Percentiles rank a stretch among this genome's conserved stretches.
These are phyloP conservation scores for Podospora pseudocomata DNA, from an alignment of 495 filamentous ascomycete genomes.

Conservation along the genomic window DNA sequence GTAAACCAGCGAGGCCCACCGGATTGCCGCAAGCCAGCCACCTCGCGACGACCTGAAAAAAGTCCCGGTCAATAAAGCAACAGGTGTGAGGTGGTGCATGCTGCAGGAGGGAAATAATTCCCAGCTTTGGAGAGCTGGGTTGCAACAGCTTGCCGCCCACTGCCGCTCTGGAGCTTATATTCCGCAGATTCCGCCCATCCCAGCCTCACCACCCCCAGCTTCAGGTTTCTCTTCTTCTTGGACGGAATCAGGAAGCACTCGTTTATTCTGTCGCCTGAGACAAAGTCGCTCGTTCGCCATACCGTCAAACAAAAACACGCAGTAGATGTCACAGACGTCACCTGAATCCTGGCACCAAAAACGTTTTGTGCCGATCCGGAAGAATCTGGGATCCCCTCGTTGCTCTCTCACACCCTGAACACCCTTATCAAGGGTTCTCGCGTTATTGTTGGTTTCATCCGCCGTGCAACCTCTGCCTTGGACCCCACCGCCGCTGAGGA, in stretches of 20 bases:
- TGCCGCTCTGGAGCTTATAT: not conserved
- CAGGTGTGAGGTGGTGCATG: slow-evolving; percentile 7
- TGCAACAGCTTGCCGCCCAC: slow-evolving; percentile 9
- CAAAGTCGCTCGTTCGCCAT: not conserved
- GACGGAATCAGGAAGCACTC: not conserved
- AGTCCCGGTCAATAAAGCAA: not conserved
- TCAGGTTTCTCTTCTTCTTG: not conserved
- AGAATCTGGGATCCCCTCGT: slow-evolving; percentile 6
- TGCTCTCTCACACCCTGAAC: not conserved
- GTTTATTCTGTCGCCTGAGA: not conserved
- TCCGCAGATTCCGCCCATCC: not conserved
- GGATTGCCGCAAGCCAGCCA: not conserved
- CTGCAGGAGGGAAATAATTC: slow-evolving; percentile 8
- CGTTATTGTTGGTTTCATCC: slow-evolving; percentile 6
- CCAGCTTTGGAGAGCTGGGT: slow-evolving; percentile 1
- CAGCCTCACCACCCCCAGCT: not conserved
- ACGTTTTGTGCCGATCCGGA: slow-evolving; percentile 11
- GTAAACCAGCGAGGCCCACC: not conserved
- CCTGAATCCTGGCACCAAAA: slow-evolving; percentile 4
- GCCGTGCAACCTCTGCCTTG: not conserved
- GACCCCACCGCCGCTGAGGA: not conserved
- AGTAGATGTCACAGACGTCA: not conserved
- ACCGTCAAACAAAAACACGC: not conserved
- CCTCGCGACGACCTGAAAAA: not conserved
- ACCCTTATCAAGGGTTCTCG: not conserved